A percentile compares a stretch with the other conserved stretches of the same genome.
These are phyloP conservation scores for Didymella glomerata DNA, from an alignment of 2,329 filamentous ascomycete species.

Conservation along the genomic window DNA sequence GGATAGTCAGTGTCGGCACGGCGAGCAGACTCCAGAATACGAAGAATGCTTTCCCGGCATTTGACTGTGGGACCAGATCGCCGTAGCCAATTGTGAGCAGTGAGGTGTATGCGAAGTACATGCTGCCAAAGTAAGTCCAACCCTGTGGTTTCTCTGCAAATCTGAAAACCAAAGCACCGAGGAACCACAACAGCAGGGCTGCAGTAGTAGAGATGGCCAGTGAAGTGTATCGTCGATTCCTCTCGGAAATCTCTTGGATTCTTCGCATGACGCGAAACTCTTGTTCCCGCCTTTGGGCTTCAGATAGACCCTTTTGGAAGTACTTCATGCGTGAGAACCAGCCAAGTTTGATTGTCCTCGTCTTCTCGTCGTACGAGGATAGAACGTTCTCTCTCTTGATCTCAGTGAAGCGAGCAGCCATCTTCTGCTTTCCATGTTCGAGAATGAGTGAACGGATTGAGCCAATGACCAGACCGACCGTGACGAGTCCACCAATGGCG, in stretches of 20 bases:
- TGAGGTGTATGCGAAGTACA: conserved; percentile 64
- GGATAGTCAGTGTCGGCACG: conserved; percentile 63
- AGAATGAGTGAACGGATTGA: conserved; percentile 61
- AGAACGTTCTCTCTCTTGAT: conserved; percentile 57
- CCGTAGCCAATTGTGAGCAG: conserved; percentile 66
- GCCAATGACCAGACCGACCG: conserved; percentile 64
- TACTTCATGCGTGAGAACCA: conserved; percentile 53
- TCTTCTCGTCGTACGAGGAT: conserved; percentile 49
- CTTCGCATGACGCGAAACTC: conserved; percentile 58
- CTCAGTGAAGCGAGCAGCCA: conserved; percentile 60
- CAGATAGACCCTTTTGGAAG: conserved; percentile 50
- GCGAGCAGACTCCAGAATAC: conserved; percentile 66
- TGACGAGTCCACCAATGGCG: conserved; percentile 63
- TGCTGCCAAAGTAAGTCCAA: conserved; percentile 62
- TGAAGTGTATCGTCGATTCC: conserved; percentile 52
- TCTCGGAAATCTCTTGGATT: conserved; percentile 50
- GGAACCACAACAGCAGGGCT: conserved; percentile 54
- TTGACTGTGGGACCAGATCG: conserved; percentile 57
- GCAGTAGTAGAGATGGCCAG: conserved; percentile 52
- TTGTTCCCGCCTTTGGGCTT: conserved; percentile 56
- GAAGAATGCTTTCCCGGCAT: conserved; percentile 64
- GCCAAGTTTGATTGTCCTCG: conserved; percentile 55
- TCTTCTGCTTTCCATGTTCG: conserved; percentile 61
- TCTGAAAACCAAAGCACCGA: conserved; percentile 62
- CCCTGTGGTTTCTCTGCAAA: conserved; percentile 55